Conservation (phyloP, 1,284 basidiomycete genomes). For the Pseudozyma sp. region DNA sequence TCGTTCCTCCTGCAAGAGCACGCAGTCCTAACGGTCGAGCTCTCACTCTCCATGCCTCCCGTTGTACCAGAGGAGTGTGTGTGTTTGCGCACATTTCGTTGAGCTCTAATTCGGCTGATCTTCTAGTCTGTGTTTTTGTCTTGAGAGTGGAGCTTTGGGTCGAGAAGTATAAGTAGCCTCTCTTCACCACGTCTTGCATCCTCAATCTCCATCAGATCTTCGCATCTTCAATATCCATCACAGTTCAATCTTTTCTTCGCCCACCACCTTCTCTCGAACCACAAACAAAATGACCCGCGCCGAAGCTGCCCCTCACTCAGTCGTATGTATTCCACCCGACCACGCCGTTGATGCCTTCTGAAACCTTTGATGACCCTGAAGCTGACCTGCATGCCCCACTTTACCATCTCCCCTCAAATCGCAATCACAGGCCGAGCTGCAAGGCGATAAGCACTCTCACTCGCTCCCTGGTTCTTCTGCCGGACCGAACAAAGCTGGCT, state of each 20-base stretch:
- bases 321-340: constrained; percentile 20
- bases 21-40: too few relatives aligned
- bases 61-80: too few relatives aligned
- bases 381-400: not conserved
- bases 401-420: too few relatives aligned
- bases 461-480: constrained; percentile 32
- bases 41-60: too few relatives aligned
- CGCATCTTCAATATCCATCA: not conserved
- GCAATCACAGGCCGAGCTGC: constrained; percentile 22
- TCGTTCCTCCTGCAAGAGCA: too few relatives aligned
- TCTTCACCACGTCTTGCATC: not conserved
- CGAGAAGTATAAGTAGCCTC: constrained; percentile 6
- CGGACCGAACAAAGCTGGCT: constrained; percentile 42
- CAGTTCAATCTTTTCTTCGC: not conserved
- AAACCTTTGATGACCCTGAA: not conserved
- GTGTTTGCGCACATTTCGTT: too few relatives aligned
- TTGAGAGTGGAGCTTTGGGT: too few relatives aligned
- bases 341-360: not conserved
- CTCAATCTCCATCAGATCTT: not conserved
- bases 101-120: too few relatives aligned
- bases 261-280: not conserved
- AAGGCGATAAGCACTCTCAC: constrained; percentile 29
- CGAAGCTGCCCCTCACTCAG: constrained; percentile 38
- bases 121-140: too few relatives aligned
- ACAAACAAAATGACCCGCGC: constrained; percentile 35